Evolutionary conservation across 257 asterid species (phyloP), one percentile per base, ranked within the genome.

Genomic region (Cordia subcordata): DNA sequence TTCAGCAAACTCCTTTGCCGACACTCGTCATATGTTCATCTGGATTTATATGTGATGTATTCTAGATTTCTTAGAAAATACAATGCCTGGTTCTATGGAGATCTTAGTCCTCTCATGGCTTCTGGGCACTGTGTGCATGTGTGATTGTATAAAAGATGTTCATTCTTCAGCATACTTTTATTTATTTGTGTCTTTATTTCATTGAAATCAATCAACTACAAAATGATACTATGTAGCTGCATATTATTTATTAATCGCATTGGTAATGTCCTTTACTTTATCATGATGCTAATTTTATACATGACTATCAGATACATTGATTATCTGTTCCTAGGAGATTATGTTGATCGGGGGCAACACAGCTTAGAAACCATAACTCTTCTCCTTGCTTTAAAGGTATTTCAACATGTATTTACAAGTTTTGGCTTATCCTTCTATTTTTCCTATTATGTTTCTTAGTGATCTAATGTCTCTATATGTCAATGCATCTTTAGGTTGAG

Each of bases 301-400:
- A 71, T 81, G 68, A 63, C 63, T 62, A 33, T 72, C 86, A 93
- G 99, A 67, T 93, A 93, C 70, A 87, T 93, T 59, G 99, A 93
- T 71, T 89, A 93, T 77, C 95, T 93, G 72, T 93, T 92, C 82
- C 70, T 92, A 86, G 99, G 99, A 70, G 99, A 92, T 80, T 92
- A 92, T 76, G 99, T 92, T 75, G 99, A 93, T 69, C 94, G 99
- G 40, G 99, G 99, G 60, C 99, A 93, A 61, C 99, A 93, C 77
- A 93, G 97, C 81, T 73, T 93, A 92, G 99, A 93, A 67, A 87
- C 90, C 27, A 93, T 90, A 33, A 82, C 93, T 56, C 97, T 93
- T 83, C 99, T 93, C 76, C 74, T 93, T 61, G 95, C 99, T 45
- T 72, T 86, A 72, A 93, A 93, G 97, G 99, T 89, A 78, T 38